These are phyloP conservation scores for Boletus reticuloceps DNA, from an alignment of 768 basidiomycete genomes.

Conservation along the genomic window DNA sequence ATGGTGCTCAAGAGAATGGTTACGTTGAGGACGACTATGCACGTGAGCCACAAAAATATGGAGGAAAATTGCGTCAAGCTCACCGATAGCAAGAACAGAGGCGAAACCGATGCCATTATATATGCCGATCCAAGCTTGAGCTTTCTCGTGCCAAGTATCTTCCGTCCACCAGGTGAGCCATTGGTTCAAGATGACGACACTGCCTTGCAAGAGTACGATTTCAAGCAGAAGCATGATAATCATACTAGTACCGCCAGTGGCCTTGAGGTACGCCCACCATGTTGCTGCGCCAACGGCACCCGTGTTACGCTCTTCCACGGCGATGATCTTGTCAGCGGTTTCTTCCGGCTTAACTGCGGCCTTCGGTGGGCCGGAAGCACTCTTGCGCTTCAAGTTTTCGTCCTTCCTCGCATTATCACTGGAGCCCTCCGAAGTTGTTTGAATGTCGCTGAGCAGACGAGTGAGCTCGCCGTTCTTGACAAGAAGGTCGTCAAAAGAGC, in stretches of 20 bases:
- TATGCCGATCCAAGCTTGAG: slow-evolving; percentile 27
- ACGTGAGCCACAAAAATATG: background rate
- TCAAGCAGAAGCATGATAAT: slow-evolving; percentile 17
- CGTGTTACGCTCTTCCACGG: slow-evolving; percentile 23
- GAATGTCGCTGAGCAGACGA: slow-evolving; percentile 23
- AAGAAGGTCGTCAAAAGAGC: slow-evolving; percentile 40
- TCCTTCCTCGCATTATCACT: slow-evolving; percentile 6
- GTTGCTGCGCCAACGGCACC: slow-evolving; percentile 24
- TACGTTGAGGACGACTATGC: slow-evolving; percentile 24
- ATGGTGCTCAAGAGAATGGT: slow-evolving; percentile 26
- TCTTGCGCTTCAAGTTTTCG: slow-evolving; percentile 20
- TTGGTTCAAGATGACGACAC: slow-evolving; percentile 24
- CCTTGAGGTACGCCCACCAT: slow-evolving; percentile 33
- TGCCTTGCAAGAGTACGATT: slow-evolving; percentile 23
- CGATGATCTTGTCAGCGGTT: slow-evolving; percentile 16
- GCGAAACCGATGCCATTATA: slow-evolving; percentile 27
- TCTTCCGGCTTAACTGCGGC: slow-evolving; percentile 9
- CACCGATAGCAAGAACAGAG: slow-evolving; percentile 19
- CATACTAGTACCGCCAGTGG: slow-evolving; percentile 24
- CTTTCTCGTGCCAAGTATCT: slow-evolving; percentile 23
- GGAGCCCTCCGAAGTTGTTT: slow-evolving; percentile 4
- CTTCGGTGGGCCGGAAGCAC: slow-evolving; percentile 6
- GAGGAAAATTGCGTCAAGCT: background rate
- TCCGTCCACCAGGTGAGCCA: slow-evolving; percentile 34
- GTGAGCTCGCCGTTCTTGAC: slow-evolving; percentile 25